phyloP scores from a whole-genome alignment of 1,284 basidiomycete genomes.

The Ceratobasidium sp. region DNA sequence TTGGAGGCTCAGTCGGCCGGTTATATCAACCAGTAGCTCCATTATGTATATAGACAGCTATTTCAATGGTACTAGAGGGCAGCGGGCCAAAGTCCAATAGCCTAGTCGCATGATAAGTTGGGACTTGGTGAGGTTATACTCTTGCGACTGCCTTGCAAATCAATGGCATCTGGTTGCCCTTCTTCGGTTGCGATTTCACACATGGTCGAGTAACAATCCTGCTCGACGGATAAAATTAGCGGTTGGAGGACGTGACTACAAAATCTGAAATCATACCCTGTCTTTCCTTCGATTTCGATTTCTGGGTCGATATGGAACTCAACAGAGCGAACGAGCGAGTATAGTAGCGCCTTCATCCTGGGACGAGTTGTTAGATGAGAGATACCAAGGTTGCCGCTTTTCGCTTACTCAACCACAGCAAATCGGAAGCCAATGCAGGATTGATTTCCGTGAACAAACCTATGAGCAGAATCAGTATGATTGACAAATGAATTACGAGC shows the following conservation, averaged over 20 bases:
- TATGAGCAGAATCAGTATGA: neutral
- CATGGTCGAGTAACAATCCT: conserved; percentile 45
- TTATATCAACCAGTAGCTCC: too few species aligned
- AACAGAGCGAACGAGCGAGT: conserved; percentile 32
- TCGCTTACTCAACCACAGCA: conserved; percentile 70
- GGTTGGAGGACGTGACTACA: neutral
- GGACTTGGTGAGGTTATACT: too few species aligned
- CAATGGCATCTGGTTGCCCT: conserved; percentile 29
- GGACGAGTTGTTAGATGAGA: neutral
- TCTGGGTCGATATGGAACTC: conserved; percentile 39
- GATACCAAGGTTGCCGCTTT: neutral
- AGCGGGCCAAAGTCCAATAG: too few species aligned
- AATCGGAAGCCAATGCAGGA: conserved; percentile 79
- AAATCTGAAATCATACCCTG: conserved; percentile 13
- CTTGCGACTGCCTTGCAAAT: conserved; percentile 7
- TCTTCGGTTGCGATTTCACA: conserved; percentile 21
- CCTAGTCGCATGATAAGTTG: too few species aligned
- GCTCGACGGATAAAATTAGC: neutral
- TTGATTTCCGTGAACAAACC: conserved; percentile 52
- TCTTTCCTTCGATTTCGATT: conserved; percentile 33
- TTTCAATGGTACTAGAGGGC: too few species aligned
- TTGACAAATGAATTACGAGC: neutral
- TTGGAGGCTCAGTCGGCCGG: too few species aligned
- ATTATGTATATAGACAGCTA: too few species aligned
- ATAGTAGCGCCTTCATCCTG: conserved; percentile 31